Percentiles rank a stretch among this genome's conserved stretches.
phyloP scores from a whole-genome alignment of 495 filamentous ascomycete genomes.

The Poronia punctata region DNA sequence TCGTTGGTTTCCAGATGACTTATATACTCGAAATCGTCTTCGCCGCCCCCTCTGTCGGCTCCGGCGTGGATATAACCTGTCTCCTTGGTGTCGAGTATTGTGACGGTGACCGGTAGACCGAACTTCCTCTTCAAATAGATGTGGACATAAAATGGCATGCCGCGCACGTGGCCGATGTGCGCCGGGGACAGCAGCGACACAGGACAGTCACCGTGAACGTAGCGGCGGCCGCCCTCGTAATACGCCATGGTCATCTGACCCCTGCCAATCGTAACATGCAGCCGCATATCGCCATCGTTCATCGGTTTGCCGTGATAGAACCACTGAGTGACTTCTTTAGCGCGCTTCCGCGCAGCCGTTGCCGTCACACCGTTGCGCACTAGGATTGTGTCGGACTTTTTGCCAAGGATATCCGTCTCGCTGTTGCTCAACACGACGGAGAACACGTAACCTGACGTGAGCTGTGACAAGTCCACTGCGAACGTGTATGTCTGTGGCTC shows the following conservation, averaged over 20 bases:
- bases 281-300: conserved; percentile 2
- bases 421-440: neutral
- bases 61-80: neutral
- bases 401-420: conserved; percentile 1
- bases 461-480: neutral
- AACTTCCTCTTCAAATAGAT: neutral
- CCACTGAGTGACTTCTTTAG: neutral
- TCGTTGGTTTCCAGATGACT: neutral
- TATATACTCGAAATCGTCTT: neutral
- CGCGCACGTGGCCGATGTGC: conserved; percentile 1
- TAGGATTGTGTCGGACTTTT: neutral
- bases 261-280: neutral
- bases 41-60: neutral
- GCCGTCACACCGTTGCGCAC: conserved; percentile 3
- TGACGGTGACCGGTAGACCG: neutral
- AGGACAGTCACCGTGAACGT: conserved; percentile 1
- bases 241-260: conserved; percentile 1
- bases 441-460: neutral
- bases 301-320: conserved; percentile 2
- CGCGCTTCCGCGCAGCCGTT: neutral
- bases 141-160: neutral
- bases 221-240: neutral
- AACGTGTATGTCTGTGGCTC: neutral
- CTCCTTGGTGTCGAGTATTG: neutral
- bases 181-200: neutral